Percentiles rank a stretch among this genome's conserved stretches.
Conservation (phyloP, 2,329 filamentous ascomycete genomes). For the Colletotrichum sp. region DNA sequence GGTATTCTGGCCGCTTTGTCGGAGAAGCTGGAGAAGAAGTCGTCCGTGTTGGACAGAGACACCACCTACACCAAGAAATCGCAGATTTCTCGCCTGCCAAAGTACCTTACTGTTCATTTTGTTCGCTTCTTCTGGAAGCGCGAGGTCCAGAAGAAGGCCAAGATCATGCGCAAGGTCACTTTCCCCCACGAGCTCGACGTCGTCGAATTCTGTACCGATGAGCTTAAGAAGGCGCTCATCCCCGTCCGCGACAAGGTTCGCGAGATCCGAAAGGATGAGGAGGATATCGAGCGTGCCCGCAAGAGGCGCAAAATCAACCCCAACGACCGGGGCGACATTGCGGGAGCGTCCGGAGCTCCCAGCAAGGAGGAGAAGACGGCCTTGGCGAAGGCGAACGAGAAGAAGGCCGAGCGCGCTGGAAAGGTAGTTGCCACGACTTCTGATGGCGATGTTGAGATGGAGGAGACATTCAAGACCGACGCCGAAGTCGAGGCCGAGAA, state of each 20-base stretch:
- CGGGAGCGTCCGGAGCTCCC: conserved; percentile 46
- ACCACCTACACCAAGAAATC: conserved; percentile 89
- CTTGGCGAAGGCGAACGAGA: conserved; percentile 50
- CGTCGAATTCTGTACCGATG: conserved; percentile 94
- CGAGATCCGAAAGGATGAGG: conserved; percentile 92
- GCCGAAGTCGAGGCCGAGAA: conserved; percentile 90
- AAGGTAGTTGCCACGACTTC: conserved; percentile 40
- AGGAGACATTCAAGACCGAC: conserved; percentile 86
- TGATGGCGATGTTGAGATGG: conserved; percentile 76
- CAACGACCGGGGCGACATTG: conserved; percentile 49
- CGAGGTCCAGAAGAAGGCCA: conserved; percentile 96
- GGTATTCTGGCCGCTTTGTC: conserved; percentile 82
- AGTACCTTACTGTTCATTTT: conserved; percentile 96
- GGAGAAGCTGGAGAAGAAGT: conserved; percentile 92
- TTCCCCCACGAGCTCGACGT: conserved; percentile 94
- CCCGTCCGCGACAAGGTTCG: conserved; percentile 97
- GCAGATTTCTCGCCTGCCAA: conserved; percentile 87
- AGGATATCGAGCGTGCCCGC: conserved; percentile 88
- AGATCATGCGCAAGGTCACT: conserved; percentile 98
- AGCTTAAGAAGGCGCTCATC: conserved; percentile 80
- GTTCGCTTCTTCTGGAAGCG: conserved; percentile 98
- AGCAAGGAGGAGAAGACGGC: conserved; percentile 54
- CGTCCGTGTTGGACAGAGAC: conserved; percentile 76
- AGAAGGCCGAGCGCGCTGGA: conserved; percentile 40
- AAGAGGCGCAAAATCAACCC: conserved; percentile 83